These are phyloP conservation scores for Psilocybe azurescens DNA, from an alignment of 768 basidiomycete species.

Conservation along the genomic window DNA sequence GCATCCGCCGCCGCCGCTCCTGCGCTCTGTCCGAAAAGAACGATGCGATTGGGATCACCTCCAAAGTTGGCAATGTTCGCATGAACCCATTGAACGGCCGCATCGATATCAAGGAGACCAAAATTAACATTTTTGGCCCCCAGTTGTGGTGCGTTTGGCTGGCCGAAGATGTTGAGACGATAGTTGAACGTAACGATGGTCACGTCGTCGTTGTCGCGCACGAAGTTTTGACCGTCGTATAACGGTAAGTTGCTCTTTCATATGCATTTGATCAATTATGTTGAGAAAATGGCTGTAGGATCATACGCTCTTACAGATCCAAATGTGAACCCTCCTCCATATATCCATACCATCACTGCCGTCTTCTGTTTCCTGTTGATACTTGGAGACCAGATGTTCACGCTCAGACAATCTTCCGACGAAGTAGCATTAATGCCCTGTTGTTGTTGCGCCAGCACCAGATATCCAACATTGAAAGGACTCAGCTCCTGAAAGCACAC, in stretches of 20 bases:
- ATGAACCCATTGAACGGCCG: conserved; percentile 52
- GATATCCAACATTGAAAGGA: conserved; percentile 19
- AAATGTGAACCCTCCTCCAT: conserved; percentile 39
- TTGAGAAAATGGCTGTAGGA: not conserved
- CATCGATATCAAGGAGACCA: conserved; percentile 40
- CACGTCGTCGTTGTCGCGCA: conserved; percentile 38
- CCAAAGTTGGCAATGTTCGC: conserved; percentile 50
- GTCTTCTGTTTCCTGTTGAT: conserved; percentile 32
- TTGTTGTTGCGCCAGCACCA: conserved; percentile 21
- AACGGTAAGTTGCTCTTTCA: conserved; percentile 30
- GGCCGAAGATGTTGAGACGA: conserved; percentile 43
- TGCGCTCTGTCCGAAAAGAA: conserved; percentile 42
- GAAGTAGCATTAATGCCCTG: conserved; percentile 30
- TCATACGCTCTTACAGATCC: conserved; percentile 29
- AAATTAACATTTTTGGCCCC: conserved; percentile 34
- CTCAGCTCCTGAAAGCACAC: conserved; percentile 30
- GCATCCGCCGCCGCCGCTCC: conserved; percentile 37
- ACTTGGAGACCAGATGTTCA: conserved; percentile 43
- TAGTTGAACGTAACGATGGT: conserved; percentile 43
- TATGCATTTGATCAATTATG: not conserved
- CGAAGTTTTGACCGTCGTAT: conserved; percentile 35
- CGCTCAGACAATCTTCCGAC: conserved; percentile 38
- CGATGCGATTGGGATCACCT: conserved; percentile 42
- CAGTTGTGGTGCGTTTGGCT: conserved; percentile 43
- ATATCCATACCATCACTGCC: conserved; percentile 40